Percentiles rank a stretch among this genome's conserved stretches.
phyloP scores from a whole-genome alignment of 1,284 basidiomycete genomes.

The Apiotrichum akiyoshidainum region DNA sequence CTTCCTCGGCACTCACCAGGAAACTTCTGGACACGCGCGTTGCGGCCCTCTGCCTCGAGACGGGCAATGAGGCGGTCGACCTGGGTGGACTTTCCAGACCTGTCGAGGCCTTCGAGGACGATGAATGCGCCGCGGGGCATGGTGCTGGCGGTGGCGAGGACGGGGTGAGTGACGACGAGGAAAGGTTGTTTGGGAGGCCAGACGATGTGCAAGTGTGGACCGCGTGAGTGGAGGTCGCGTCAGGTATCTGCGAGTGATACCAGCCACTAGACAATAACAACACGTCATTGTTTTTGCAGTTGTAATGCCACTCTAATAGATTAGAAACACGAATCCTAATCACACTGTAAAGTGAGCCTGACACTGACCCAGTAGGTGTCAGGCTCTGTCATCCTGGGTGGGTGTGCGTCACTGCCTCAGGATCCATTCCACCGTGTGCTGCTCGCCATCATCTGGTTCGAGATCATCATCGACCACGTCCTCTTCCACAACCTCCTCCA shows the following conservation, averaged over 20 bases:
- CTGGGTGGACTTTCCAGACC: constrained; percentile 88
- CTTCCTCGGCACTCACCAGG: constrained; percentile 62
- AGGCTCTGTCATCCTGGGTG: no score
- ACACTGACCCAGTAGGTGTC: no score
- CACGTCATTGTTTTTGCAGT: not conserved
- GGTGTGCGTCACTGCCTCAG: not conserved
- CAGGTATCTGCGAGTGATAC: no score
- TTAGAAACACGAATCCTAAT: no score
- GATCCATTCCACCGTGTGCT: no score
- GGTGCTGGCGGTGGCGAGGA: not conserved
- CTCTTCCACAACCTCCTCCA: constrained; percentile 11
- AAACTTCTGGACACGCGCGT: constrained; percentile 64
- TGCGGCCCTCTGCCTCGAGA: constrained; percentile 46
- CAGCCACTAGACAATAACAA: not conserved
- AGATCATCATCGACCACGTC: constrained; percentile 1
- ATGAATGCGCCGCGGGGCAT: constrained; percentile 67
- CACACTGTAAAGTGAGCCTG: no score
- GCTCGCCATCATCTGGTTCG: no score
- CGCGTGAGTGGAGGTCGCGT: constrained; percentile 10
- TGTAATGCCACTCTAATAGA: no score
- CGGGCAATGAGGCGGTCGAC: constrained; percentile 60
- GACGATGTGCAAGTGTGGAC: not conserved
- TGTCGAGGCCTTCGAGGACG: constrained; percentile 89
- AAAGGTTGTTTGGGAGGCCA: not conserved
- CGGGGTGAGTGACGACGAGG: not conserved